Percentiles rank a stretch among this genome's conserved stretches.
phyloP scores from a whole-genome alignment of 352 stramenopile species.

The Phytophthora foliorum region DNA sequence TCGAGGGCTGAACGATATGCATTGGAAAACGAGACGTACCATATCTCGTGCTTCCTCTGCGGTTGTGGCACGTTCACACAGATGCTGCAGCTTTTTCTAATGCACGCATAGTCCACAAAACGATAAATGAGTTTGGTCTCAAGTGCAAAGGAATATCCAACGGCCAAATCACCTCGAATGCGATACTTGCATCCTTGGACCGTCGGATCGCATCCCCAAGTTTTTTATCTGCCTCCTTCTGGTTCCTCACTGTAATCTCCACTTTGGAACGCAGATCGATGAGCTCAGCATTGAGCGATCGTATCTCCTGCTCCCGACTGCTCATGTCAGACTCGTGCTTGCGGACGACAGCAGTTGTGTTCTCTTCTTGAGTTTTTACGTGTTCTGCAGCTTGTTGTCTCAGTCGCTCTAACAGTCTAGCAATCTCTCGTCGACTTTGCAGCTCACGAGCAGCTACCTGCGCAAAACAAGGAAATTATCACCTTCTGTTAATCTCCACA shows the following conservation, averaged over 20 bases:
- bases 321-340: conserved; percentile 57
- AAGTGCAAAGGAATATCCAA: background rate
- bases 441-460: conserved; percentile 71
- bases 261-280: conserved; percentile 64
- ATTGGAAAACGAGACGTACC: conserved; percentile 35
- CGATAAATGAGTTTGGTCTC: background rate
- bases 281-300: conserved; percentile 53
- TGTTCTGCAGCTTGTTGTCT: conserved; percentile 57
- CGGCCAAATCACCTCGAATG: conserved; percentile 52
- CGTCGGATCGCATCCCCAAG: conserved; percentile 47
- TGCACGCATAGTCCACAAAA: background rate
- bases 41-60: conserved; percentile 71
- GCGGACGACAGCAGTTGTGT: conserved; percentile 27
- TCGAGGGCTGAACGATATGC: background rate
- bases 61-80: conserved; percentile 54
- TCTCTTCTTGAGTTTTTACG: conserved; percentile 62
- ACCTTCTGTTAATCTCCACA: conserved; percentile 1
- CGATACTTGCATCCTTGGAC: conserved; percentile 47
- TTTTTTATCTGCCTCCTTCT: conserved; percentile 68
- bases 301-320: conserved; percentile 63
- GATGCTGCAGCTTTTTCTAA: conserved; percentile 58
- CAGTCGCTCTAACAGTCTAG: conserved; percentile 67
- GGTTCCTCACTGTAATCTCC: conserved; percentile 50
- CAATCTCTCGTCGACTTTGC: conserved; percentile 76
- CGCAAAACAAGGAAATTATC: background rate